Evolutionary conservation across 352 stramenopile species (phyloP), one percentile per base, ranked within the genome.

Genomic region (Phytophthora ramorum): DNA sequence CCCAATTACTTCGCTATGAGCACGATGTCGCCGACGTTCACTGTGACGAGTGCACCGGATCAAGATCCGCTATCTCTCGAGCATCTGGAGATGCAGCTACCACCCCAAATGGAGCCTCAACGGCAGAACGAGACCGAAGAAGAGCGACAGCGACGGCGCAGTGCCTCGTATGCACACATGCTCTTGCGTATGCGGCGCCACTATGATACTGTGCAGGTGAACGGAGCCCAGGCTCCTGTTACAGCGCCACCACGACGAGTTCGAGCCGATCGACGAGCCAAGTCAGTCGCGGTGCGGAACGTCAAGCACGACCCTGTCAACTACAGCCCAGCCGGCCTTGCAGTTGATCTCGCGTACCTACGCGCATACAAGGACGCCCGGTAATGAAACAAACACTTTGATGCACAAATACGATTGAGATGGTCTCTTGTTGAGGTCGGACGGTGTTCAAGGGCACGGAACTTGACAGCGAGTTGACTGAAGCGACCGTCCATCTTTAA

Each of bases 1-100:
- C 38, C 41, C 12, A 60, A 70, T 48, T 76, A 70, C 49, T 76
- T 76, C 32, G 63, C 58, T 8, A 66, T 63, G 69, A 73, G 52
- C 34, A 57, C 58, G 12, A 40, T 37, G 12, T 76, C 63, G n/a
- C 65, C 63, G 2, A 66, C 22, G 13, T 58, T 69, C 19, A 47
- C 43, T 50, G 46, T 47, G 7, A 40, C 17, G 20, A 56, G 32
- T 16, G 55, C 45, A 13, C 51, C 50, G 19, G 44, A 68, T 19
- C 13, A 58, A 12, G 44, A 70, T 43, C 28, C 16, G 3, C 14
- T 63, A 4, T 49, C 62, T 19, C 54, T 50, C 24, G 58, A 9
- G 41, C 50, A 63, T 17, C n/a, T 67, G 38, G 55, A 63, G 32
- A 63, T 22, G 13, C 38, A 57, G 16, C 13, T 63, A 8, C 57